A percentile compares a stretch with the other conserved stretches of the same genome.
Evolutionary conservation across 768 basidiomycete genomes (phyloP).

Genomic region (Termitomyces titanicus): DNA sequence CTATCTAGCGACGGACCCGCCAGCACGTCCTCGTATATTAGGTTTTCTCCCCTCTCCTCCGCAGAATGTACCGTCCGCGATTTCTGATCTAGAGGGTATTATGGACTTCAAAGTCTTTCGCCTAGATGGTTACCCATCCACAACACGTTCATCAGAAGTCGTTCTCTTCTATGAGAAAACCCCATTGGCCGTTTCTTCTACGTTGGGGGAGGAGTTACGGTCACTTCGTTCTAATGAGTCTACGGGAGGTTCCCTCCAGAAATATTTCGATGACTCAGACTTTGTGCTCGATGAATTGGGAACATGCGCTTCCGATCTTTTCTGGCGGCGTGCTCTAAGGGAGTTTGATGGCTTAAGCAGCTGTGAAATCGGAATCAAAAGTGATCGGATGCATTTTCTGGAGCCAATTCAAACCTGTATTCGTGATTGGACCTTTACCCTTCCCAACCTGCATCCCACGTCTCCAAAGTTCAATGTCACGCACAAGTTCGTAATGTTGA

Average conservation of each 20-base stretch:
- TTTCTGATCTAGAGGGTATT: constrained; percentile 34
- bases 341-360: constrained; percentile 34
- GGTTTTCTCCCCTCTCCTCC: constrained; percentile 17
- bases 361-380: constrained; percentile 33
- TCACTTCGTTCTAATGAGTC: constrained; percentile 37
- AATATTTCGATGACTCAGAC: constrained; percentile 45
- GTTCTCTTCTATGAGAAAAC: constrained; percentile 51
- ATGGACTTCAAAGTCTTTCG: constrained; percentile 38
- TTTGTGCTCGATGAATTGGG: constrained; percentile 54
- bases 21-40: constrained; percentile 41
- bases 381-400: constrained; percentile 21
- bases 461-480: constrained; percentile 66
- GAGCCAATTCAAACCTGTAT: constrained; percentile 35
- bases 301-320: constrained; percentile 62
- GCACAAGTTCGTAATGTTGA: constrained; percentile 59
- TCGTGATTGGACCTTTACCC: constrained; percentile 58
- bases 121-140: constrained; percentile 27
- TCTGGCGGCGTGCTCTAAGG: constrained; percentile 58
- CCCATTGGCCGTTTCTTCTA: constrained; percentile 29
- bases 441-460: constrained; percentile 56
- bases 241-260: constrained; percentile 23
- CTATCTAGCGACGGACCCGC: constrained; percentile 32
- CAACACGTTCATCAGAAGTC: constrained; percentile 33
- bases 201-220: constrained; percentile 44
- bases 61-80: constrained; percentile 24